phyloP scores from a whole-genome alignment of 352 stramenopile genomes.

The Hyphochytrium catenoides region DNA sequence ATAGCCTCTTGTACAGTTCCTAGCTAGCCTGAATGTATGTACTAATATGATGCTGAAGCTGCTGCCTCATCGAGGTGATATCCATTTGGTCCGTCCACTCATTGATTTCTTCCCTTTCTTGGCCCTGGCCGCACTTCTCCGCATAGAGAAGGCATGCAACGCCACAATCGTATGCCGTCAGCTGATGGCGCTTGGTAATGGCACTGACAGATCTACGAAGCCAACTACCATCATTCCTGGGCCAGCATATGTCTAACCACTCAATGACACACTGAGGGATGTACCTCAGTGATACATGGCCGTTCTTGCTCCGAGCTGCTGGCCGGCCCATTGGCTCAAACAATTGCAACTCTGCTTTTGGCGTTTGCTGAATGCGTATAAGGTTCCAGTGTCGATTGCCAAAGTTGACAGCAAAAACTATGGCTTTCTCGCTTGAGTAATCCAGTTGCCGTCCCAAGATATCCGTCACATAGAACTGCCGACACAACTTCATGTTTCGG shows the following conservation, averaged over 20 bases:
- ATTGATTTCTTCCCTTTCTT: constrained; percentile 29
- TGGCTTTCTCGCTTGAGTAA: constrained; percentile 18
- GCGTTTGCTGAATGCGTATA: constrained; percentile 40
- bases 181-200: constrained; percentile 54
- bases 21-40: no score
- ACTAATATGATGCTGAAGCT: constrained; percentile 20
- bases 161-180: constrained; percentile 65
- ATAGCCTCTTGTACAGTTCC: no score
- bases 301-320: background rate
- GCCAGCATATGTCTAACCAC: constrained; percentile 53
- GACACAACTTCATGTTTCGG: no score
- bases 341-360: constrained; percentile 37
- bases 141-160: constrained; percentile 62
- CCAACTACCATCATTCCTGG: constrained; percentile 28
- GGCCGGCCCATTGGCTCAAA: constrained; percentile 57
- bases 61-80: constrained; percentile 36
- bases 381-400: constrained; percentile 63
- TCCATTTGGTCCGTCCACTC: constrained; percentile 25
- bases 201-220: constrained; percentile 25
- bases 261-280: constrained; percentile 45
- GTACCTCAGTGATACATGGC: constrained; percentile 30
- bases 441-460: constrained; percentile 34
- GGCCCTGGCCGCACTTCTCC: constrained; percentile 41
- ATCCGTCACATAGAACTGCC: constrained; percentile 21
- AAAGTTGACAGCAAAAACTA: constrained; percentile 59